Conservation (phyloP, 2,329 filamentous ascomycete genomes). For the Alternaria sp. region DNA sequence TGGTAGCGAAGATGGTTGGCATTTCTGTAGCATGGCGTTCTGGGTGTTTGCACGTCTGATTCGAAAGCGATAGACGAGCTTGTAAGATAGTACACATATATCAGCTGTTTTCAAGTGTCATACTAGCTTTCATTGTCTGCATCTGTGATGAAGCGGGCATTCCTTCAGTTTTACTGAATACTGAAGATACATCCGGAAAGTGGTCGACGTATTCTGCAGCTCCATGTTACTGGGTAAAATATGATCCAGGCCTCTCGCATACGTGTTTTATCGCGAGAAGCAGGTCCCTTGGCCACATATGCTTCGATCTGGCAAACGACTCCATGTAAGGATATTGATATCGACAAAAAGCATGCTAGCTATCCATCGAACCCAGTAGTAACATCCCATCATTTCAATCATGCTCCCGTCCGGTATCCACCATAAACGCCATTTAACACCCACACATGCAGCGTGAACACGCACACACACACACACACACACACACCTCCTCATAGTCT, state of each 20-base stretch:
- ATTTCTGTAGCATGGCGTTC: slow-evolving; percentile 14
- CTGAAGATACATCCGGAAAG: no score
- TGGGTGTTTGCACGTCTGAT: slow-evolving; percentile 3
- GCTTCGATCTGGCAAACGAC: not conserved
- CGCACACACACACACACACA: no score
- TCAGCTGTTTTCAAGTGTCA: slow-evolving; percentile 6
- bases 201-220: no score
- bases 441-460: not conserved
- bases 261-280: no score
- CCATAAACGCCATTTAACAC: not conserved
- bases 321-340: not conserved
- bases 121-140: not conserved
- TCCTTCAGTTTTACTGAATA: not conserved
- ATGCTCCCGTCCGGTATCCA: not conserved
- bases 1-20: slow-evolving; percentile 1
- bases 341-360: not conserved
- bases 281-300: no score
- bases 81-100: slow-evolving; percentile 13
- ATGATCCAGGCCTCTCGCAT: no score
- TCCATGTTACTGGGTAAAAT: no score
- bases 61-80: slow-evolving; percentile 7
- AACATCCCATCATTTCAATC: not conserved
- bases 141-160: not conserved
- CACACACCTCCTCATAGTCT: slow-evolving; percentile 9
- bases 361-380: not conserved